A percentile compares a stretch with the other conserved stretches of the same genome.
Evolutionary conservation across 257 asterid genomes (phyloP).

Genomic region (Lithospermum erythrorhizon): DNA sequence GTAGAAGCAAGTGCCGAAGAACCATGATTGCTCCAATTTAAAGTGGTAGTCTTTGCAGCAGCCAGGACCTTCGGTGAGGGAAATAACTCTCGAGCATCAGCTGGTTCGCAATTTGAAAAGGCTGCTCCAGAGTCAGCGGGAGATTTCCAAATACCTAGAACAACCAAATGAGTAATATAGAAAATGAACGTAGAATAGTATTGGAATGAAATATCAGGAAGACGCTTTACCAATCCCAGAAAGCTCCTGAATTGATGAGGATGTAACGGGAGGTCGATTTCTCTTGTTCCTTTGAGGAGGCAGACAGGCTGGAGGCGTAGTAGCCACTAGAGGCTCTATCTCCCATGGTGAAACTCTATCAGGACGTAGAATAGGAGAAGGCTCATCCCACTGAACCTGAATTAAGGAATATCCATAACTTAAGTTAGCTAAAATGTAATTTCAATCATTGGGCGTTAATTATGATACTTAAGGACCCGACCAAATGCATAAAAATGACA

Average conservation of each 20-base stretch:
- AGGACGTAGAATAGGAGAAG: constrained; percentile 76
- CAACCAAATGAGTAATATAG: constrained; percentile 8
- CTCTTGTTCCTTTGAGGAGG: constrained; percentile 86
- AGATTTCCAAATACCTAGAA: constrained; percentile 61
- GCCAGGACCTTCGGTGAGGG: constrained; percentile 48
- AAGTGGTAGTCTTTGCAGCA: constrained; percentile 30
- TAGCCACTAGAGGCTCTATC: constrained; percentile 65
- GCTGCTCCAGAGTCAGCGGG: constrained; percentile 44
- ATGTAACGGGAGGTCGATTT: constrained; percentile 49
- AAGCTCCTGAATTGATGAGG: constrained; percentile 55
- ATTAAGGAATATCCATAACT: constrained; percentile 4
- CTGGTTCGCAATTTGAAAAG: constrained; percentile 37
- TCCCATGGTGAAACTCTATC: constrained; percentile 94
- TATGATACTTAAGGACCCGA: neutral
- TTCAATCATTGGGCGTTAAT: too few species aligned
- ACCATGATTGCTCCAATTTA: constrained; percentile 27
- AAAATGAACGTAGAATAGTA: neutral
- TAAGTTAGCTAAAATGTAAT: neutral
- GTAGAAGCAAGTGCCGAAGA: constrained; percentile 27
- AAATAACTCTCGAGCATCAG: constrained; percentile 37
- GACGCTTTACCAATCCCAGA: constrained; percentile 45
- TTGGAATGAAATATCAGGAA: constrained; percentile 2
- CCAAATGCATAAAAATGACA: neutral
- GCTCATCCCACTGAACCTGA: constrained; percentile 99
- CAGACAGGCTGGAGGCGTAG: constrained; percentile 59